A percentile compares a stretch with the other conserved stretches of the same genome.
Evolutionary conservation across 495 filamentous ascomycete genomes (phyloP).

Genomic region (Terfezia boudieri): DNA sequence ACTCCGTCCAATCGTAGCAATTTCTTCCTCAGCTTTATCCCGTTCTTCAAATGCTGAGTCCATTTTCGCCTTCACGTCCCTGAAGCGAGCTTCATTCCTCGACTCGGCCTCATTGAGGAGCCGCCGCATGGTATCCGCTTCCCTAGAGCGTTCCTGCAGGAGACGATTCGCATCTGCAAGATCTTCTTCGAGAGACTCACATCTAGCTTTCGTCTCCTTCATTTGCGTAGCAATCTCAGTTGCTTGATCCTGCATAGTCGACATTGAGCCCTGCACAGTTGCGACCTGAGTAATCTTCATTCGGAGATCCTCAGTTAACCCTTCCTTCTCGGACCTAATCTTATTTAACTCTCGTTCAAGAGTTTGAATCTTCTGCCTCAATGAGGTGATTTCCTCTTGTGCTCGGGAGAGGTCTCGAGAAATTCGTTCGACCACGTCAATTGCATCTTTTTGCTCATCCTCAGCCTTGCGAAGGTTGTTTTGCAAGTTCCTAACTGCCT

Average conservation of each 20-base stretch:
- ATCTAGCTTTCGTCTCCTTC: constrained; percentile 64
- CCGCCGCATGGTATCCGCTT: constrained; percentile 85
- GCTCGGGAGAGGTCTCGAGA: constrained; percentile 42
- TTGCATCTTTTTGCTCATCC: constrained; percentile 51
- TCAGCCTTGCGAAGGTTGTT: constrained; percentile 56
- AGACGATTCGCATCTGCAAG: constrained; percentile 69
- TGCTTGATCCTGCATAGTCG: constrained; percentile 80
- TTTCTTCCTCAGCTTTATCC: constrained; percentile 79
- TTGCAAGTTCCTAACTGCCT: constrained; percentile 42
- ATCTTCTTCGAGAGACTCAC: constrained; percentile 83
- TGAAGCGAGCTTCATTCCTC: constrained; percentile 51
- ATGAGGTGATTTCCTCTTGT: constrained; percentile 42
- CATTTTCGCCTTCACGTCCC: constrained; percentile 77
- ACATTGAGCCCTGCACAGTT: constrained; percentile 63
- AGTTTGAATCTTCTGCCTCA: constrained; percentile 40
- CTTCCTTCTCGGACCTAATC: constrained; percentile 38
- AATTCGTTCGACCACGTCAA: constrained; percentile 45
- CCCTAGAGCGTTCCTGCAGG: constrained; percentile 75
- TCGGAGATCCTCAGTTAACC: constrained; percentile 59
- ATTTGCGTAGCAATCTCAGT: constrained; percentile 77
- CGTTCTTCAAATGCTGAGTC: constrained; percentile 76
- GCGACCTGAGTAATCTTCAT: constrained; percentile 68
- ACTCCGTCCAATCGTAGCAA: constrained; percentile 49
- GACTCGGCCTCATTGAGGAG: constrained; percentile 71
- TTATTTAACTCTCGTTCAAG: constrained; percentile 48